Evolutionary conservation across 1,284 basidiomycete species (phyloP), one percentile per base, ranked within the genome.

Genomic region (Xerocomus amazonicus): DNA sequence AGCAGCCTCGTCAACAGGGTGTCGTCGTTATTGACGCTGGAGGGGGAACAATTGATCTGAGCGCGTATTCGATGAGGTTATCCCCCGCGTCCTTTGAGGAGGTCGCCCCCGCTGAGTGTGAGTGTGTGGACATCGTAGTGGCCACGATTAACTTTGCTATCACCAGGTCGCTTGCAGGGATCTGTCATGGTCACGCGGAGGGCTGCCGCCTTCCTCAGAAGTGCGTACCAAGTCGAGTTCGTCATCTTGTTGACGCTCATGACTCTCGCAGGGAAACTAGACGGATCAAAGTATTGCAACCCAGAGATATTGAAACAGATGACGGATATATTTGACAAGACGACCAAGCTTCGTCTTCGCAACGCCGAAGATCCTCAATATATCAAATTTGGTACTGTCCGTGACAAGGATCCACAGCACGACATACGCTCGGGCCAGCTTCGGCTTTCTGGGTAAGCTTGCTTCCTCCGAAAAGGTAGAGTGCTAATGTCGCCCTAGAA

Each of bases 21-120:
- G 68, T 81, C 5, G 66, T 79, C 23, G 70, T 84, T 23, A 73
- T 83, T 16, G 80, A 82, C 56, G 79, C 78, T 1, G 80, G 80
- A 3, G 79, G 80, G 39, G 80, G 80, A 1, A 81, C 78, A 0
- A 62, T 81, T 7, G 80, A 82, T 46, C 59, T 82, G 40, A 79
- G 77, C 54, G 70, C 77, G 8, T 81, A 80, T 54, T 64, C 57
- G 41, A 70, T 59, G 57, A 52, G 23, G 38, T 29, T 74, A 53
- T 49, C 71, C 57, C 54, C 60, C 0, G 55, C 58, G 1, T 53
- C 58, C 14, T 67, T 75, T 4, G 68, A 75, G 45, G 75, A 77
- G 53, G 63, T 69, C n/a, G 65, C 70, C 0, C 59, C 68, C 12
- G 57, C 76, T 1, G 70, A 71, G 48, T 77, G 75, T 77, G 54